A percentile compares a stretch with the other conserved stretches of the same genome.
phyloP scores from a whole-genome alignment of 2,329 filamentous ascomycete species.

The Trichoderma sp. region DNA sequence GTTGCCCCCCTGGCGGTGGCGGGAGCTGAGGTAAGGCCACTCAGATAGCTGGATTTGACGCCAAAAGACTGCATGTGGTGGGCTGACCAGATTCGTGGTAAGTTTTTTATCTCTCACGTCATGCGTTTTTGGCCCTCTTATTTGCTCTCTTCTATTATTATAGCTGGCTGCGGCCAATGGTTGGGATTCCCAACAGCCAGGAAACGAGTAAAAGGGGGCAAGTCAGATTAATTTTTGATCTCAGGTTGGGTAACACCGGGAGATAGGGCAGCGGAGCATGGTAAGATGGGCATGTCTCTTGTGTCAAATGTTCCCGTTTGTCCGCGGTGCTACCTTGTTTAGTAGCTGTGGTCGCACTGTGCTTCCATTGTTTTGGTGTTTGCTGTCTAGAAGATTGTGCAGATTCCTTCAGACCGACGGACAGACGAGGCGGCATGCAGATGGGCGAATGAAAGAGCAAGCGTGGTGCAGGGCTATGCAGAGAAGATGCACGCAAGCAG shows the following conservation, averaged over 20 bases:
- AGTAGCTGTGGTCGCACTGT: neutral
- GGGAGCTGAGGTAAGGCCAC: slow-evolving; percentile 13
- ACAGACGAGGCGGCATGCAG: neutral
- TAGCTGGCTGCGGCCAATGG: neutral
- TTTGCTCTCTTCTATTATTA: neutral
- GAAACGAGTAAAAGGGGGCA: neutral
- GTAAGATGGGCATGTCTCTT: neutral
- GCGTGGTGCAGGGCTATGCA: neutral
- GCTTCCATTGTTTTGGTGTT: neutral
- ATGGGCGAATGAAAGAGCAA: neutral
- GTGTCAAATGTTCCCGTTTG: neutral
- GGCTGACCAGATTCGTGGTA: neutral
- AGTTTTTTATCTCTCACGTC: neutral
- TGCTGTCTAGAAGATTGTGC: neutral
- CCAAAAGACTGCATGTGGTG: neutral
- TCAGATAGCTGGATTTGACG: neutral
- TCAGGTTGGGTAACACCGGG: neutral
- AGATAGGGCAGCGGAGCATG: neutral
- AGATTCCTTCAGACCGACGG: neutral
- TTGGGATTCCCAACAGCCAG: neutral
- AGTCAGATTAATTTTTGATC: neutral
- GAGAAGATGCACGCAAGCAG: neutral
- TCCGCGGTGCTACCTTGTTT: neutral
- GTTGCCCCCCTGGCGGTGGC: neutral
- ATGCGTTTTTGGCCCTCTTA: neutral